Evolutionary conservation across 1,284 basidiomycete species (phyloP).

Genomic region (Moniliophthora roreri): DNA sequence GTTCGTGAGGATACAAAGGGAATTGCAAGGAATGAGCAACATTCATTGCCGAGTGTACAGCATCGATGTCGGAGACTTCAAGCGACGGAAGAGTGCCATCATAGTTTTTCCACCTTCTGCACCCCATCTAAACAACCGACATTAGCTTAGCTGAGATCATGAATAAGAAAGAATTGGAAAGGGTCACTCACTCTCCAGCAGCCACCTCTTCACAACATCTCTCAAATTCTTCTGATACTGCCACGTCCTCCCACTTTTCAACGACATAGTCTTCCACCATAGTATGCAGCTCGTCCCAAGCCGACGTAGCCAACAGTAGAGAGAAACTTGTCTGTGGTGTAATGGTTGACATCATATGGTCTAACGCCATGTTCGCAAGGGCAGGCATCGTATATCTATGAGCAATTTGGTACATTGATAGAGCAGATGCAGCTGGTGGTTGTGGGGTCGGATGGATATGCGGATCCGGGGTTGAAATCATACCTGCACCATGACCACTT

Average conservation of each 20-base stretch:
- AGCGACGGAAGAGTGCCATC: conserved; percentile 61
- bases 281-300: conserved; percentile 65
- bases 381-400: conserved; percentile 76
- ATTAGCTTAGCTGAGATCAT: conserved; percentile 12
- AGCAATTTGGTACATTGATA: conserved; percentile 80
- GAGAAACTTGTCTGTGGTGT: conserved; percentile 73
- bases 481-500: conserved; percentile 10
- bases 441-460: conserved; percentile 71
- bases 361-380: conserved; percentile 65
- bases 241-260: conserved; percentile 70
- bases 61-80: conserved; percentile 50
- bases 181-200: conserved; percentile 59
- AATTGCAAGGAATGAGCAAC: neutral
- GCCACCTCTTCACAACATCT: conserved; percentile 68
- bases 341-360: conserved; percentile 75
- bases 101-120: conserved; percentile 66
- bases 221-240: conserved; percentile 62
- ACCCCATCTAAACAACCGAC: conserved; percentile 53
- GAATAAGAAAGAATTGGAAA: neutral
- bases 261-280: conserved; percentile 70
- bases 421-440: conserved; percentile 66
- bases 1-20: too few species aligned
- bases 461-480: conserved; percentile 53
- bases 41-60: conserved; percentile 16
- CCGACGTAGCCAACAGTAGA: conserved; percentile 63